Evolutionary conservation across 352 stramenopile genomes (phyloP).

Genomic region (Phytopythium helicoides): DNA sequence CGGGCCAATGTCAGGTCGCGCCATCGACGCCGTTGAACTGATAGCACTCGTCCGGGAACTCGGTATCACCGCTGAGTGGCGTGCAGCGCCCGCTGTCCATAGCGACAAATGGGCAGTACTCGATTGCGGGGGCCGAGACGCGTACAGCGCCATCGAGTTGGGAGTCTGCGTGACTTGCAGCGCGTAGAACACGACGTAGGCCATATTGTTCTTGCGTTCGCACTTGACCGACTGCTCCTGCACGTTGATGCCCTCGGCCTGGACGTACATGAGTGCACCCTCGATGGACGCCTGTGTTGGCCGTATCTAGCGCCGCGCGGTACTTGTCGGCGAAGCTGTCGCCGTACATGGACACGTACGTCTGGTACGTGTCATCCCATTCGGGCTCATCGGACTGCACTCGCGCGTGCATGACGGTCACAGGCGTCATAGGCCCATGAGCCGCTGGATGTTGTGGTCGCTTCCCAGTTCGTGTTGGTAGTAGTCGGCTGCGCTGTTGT

Average conservation of each 20-base stretch:
- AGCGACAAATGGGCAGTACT: constrained; percentile 30
- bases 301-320: constrained; percentile 32
- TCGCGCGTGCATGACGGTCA: constrained; percentile 58
- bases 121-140: constrained; percentile 1
- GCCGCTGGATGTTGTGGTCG: constrained; percentile 2
- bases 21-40: constrained; percentile 24
- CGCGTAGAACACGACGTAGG: constrained; percentile 40
- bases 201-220: constrained; percentile 33
- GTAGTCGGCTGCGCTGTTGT: not conserved
- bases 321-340: constrained; percentile 28
- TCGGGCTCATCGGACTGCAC: constrained; percentile 53
- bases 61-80: constrained; percentile 11
- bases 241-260: constrained; percentile 49
- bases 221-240: constrained; percentile 12
- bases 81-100: constrained; percentile 38
- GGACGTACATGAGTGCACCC: constrained; percentile 46
- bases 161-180: constrained; percentile 27
- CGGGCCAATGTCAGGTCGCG: constrained; percentile 16
- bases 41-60: constrained; percentile 25
- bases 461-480: not conserved
- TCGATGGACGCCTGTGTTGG: constrained; percentile 46
- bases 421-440: constrained; percentile 33
- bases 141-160: constrained; percentile 26
- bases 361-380: constrained; percentile 38
- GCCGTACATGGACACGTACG: constrained; percentile 41